Evolutionary conservation across 306 rosid species (phyloP).

Genomic region (Benincasa hispida): DNA sequence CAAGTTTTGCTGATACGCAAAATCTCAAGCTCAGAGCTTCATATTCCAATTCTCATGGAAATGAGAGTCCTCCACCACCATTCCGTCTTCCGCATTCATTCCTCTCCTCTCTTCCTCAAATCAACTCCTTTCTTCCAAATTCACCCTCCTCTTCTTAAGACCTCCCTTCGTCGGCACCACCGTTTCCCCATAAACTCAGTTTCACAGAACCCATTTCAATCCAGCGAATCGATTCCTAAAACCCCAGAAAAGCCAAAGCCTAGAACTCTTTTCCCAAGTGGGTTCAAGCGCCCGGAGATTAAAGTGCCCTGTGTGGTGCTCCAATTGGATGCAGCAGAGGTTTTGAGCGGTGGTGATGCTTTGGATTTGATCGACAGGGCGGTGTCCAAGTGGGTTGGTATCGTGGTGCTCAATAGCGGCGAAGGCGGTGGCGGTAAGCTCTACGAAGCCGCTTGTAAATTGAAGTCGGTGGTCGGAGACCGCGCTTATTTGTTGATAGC

Average conservation of each 20-base stretch:
- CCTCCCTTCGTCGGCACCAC: conserved; percentile 17
- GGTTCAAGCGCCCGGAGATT: conserved; percentile 74
- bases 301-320: conserved; percentile 54
- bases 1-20: neutral
- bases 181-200: conserved; percentile 13
- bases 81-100: conserved; percentile 15
- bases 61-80: conserved; percentile 26
- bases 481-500: conserved; percentile 71
- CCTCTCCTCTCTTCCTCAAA: conserved; percentile 1
- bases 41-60: conserved; percentile 9
- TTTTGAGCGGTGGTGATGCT: conserved; percentile 22
- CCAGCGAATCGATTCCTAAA: conserved; percentile 17
- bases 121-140: conserved; percentile 12
- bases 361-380: conserved; percentile 48
- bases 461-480: conserved; percentile 53
- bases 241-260: conserved; percentile 17
- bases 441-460: conserved; percentile 69
- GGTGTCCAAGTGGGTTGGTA: conserved; percentile 53
- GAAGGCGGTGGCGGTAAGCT: conserved; percentile 50
- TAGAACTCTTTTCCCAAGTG: conserved; percentile 72
- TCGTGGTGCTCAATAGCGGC: conserved; percentile 39
- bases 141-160: conserved; percentile 19
- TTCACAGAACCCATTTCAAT: conserved; percentile 25
- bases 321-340: conserved; percentile 38
- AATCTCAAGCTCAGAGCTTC: neutral